Evolutionary conservation across 345 rosid genomes (phyloP).

Genomic region (Dipteronia sinensis): DNA sequence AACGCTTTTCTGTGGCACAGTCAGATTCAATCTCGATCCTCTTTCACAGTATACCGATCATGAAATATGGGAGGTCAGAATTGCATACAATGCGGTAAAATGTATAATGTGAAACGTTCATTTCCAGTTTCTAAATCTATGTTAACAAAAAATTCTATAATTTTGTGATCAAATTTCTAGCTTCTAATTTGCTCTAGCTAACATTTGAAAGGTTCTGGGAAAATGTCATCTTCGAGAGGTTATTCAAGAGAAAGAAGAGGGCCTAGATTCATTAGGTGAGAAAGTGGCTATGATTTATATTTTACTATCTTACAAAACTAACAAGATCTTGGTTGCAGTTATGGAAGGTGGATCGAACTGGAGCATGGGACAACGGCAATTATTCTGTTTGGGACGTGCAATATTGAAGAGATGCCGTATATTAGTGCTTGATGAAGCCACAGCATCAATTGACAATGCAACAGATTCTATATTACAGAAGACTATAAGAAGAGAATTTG

Average conservation of each 20-base stretch:
- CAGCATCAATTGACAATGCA: conserved; percentile 42
- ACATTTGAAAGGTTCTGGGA: conserved; percentile 30
- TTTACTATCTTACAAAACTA: conserved; percentile 10
- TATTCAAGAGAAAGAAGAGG: conserved; percentile 34
- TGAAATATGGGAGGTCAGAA: conserved; percentile 42
- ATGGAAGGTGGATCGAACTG: conserved; percentile 35
- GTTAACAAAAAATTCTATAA: too few relatives aligned
- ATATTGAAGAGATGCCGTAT: conserved; percentile 30
- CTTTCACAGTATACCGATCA: conserved; percentile 34
- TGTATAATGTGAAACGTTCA: not conserved
- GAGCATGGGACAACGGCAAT: conserved; percentile 40
- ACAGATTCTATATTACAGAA: conserved; percentile 38
- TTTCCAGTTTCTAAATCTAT: too few relatives aligned
- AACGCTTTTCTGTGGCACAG: conserved; percentile 58
- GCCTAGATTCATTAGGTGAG: conserved; percentile 39
- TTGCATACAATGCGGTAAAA: not conserved
- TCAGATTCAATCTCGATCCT: conserved; percentile 72
- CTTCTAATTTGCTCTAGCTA: not conserved
- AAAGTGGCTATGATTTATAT: not conserved
- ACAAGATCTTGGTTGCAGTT: conserved; percentile 25
- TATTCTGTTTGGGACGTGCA: conserved; percentile 40
- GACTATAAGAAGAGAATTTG: conserved; percentile 32
- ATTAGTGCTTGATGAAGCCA: conserved; percentile 42
- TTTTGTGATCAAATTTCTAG: not conserved
- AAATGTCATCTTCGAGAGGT: conserved; percentile 40